Conservation (phyloP, 805 yeast genomes). For the Torulaspora quercuum region DNA sequence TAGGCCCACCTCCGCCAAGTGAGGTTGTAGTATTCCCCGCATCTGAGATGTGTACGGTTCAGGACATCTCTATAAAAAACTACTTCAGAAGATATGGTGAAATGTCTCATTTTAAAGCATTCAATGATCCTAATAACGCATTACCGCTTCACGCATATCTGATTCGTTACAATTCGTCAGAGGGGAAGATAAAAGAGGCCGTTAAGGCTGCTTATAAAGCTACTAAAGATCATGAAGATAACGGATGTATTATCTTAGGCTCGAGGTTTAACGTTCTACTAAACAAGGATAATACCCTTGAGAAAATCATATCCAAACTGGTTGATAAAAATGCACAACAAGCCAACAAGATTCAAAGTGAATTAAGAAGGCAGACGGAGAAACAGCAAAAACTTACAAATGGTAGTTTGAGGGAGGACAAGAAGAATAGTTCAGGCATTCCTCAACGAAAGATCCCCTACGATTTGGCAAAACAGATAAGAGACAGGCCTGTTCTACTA, state of each 20-base stretch:
- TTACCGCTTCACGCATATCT: slow-evolving; percentile 72
- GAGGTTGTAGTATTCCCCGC: slow-evolving; percentile 67
- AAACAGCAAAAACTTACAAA: slow-evolving; percentile 7
- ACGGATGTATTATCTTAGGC: slow-evolving; percentile 50
- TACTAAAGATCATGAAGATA: slow-evolving; percentile 39
- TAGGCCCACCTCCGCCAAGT: slow-evolving; percentile 70
- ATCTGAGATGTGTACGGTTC: slow-evolving; percentile 16
- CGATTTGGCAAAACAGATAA: slow-evolving; percentile 48
- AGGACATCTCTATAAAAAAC: slow-evolving; percentile 39
- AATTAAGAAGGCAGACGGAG: slow-evolving; percentile 25
- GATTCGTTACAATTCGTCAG: slow-evolving; percentile 55
- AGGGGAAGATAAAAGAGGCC: slow-evolving; percentile 49
- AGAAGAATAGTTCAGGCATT: slow-evolving; percentile 10
- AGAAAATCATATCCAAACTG: slow-evolving; percentile 31
- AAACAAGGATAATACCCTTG: slow-evolving; percentile 43
- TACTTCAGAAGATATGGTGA: slow-evolving; percentile 62
- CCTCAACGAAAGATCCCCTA: slow-evolving; percentile 40
- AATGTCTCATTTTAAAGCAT: slow-evolving; percentile 53
- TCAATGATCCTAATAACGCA: slow-evolving; percentile 71
- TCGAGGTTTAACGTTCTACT: slow-evolving; percentile 48
- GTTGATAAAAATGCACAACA: slow-evolving; percentile 40
- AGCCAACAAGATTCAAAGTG: slow-evolving; percentile 37
- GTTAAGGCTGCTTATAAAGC: slow-evolving; percentile 47
- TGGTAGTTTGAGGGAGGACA: slow-evolving; percentile 4
- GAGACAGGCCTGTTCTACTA: slow-evolving; percentile 55